Evolutionary conservation across 352 stramenopile species (phyloP), one percentile per base, ranked within the genome.

Genomic region (Phytopythium mirpurense): DNA sequence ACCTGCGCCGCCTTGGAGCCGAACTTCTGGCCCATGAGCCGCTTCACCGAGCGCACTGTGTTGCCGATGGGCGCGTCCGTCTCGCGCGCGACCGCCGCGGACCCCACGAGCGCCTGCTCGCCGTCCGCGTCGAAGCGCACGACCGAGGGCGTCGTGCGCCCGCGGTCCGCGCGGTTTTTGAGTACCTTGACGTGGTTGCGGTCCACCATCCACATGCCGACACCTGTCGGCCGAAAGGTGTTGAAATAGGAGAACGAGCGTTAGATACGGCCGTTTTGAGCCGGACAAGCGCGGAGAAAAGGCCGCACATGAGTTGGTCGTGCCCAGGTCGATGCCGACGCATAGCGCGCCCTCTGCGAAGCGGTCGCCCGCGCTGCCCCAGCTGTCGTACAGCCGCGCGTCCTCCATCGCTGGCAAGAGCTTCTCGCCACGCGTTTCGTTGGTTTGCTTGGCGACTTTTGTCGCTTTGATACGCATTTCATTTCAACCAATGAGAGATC

Each of bases 311-410:
- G 95, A 99, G 81, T 99, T 99, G 24, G 98, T 99, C 10, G 98
- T 99, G 67, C 98, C 98, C 55, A 99, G 83, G 83, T 99, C 98
- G 68, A 99, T 99, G 57, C 98, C 98, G 57, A 99, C 98, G 60
- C 80, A 92, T 47, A 90, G 71, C 40, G 67, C 72, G 53, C 78
- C 82, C 50, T 93, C 69, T 11, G 69, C 69, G 57, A 93, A 92
- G 54, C 70, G 76, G 44, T 91, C 78, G 43, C 56, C 65, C 11
- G 74, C 67, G 60, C 64, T 78, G 32, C 84, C 79, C 84, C 84
- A 95, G 56, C 80, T 90, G 38, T 94, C 80, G 61, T 94, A 93
- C 47, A 64, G 41, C 41, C 5, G 5, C 7, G 32, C 32, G 7
- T 36, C 32, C 32, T 11, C 32, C 32, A 36, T 36, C n/a, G n/a